phyloP scores from a whole-genome alignment of 2,329 filamentous ascomycete species.

The Fusarium marasasianum region DNA sequence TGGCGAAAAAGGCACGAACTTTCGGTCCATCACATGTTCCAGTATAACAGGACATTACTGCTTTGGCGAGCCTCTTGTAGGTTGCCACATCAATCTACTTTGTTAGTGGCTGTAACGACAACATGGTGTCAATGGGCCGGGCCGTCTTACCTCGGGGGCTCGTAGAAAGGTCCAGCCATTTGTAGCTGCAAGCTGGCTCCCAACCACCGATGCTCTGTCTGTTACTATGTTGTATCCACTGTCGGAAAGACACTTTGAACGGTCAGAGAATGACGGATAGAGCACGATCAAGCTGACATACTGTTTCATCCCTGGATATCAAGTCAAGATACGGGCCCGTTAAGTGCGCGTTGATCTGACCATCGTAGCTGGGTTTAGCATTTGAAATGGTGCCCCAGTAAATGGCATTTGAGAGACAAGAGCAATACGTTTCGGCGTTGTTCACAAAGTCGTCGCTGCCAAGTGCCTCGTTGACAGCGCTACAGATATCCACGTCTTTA shows the following conservation, averaged over 20 bases:
- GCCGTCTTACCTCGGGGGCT: neutral
- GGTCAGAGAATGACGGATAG: neutral
- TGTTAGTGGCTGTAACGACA: neutral
- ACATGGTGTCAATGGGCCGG: too few species aligned
- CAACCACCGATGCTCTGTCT: neutral
- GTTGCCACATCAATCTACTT: neutral
- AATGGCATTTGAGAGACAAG: neutral
- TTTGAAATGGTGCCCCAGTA: neutral
- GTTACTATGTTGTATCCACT: neutral
- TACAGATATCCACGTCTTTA: neutral
- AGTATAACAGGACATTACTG: neutral
- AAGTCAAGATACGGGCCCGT: neutral
- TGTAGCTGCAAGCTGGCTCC: neutral
- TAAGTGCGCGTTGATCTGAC: neutral
- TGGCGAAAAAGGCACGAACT: neutral
- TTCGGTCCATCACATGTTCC: neutral
- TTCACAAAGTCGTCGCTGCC: neutral
- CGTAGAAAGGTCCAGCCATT: slow-evolving; percentile 1
- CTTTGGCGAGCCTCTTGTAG: neutral
- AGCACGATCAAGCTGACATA: neutral
- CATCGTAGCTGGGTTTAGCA: neutral
- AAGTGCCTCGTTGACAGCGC: neutral
- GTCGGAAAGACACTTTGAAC: neutral
- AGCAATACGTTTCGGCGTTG: neutral
- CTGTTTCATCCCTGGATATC: neutral